phyloP scores from a whole-genome alignment of 164 flowering plant genomes.

The Umbilicus rupestris region DNA sequence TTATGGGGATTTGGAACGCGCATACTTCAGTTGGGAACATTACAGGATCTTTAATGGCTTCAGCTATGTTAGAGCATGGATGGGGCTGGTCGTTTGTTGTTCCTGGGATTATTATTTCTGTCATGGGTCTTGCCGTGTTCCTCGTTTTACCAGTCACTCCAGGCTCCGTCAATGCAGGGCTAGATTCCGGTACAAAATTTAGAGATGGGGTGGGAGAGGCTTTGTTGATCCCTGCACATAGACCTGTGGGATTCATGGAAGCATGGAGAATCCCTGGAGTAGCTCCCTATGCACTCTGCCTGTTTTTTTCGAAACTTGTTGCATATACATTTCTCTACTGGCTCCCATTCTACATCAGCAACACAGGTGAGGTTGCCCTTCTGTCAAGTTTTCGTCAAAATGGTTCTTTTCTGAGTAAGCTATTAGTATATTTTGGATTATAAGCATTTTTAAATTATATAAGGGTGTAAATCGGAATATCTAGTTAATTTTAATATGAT shows the following conservation, averaged over 20 bases:
- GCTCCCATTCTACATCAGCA: too few species aligned
- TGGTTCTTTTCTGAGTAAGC: too few species aligned
- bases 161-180: not conserved
- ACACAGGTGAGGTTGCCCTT: not conserved
- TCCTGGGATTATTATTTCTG: not conserved
- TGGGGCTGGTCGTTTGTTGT: slow-evolving; percentile 1
- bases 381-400: too few species aligned
- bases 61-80: not conserved
- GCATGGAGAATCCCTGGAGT: not conserved
- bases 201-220: not conserved
- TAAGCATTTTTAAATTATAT: too few species aligned
- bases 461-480: too few species aligned
- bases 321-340: not conserved
- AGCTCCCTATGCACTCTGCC: not conserved
- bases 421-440: too few species aligned
- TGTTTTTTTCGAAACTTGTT: not conserved
- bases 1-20: not conserved
- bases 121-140: not conserved
- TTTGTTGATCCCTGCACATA: not conserved
- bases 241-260: not conserved
- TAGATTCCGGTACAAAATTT: not conserved
- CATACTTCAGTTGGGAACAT: not conserved
- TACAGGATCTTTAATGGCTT: not conserved
- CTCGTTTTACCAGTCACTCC: not conserved
- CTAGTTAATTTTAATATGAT: too few species aligned